Percentiles rank a stretch among this genome's conserved stretches.
Conservation (phyloP, 177 flowering plant species). For the Vitis hybrid region DNA sequence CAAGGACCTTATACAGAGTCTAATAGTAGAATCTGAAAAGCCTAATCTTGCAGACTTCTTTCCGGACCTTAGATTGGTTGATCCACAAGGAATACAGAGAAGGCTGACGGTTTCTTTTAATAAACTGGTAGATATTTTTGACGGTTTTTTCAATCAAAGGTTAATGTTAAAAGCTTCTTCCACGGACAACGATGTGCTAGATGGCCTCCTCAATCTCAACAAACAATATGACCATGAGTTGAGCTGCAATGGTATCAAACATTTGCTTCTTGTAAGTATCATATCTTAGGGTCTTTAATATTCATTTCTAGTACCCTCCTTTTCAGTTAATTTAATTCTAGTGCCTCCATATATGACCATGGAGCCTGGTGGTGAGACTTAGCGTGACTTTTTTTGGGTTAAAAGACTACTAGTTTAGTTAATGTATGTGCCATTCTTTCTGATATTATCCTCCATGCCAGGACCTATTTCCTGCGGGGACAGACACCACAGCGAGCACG, state of each 20-base stretch:
- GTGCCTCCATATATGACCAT: no score
- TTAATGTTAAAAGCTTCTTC: background rate
- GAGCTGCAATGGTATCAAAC: background rate
- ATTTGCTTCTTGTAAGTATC: slow-evolving; percentile 11
- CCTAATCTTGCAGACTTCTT: slow-evolving; percentile 25
- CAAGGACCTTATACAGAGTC: slow-evolving; percentile 5
- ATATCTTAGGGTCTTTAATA: no score
- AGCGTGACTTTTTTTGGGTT: no score
- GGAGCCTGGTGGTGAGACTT: no score
- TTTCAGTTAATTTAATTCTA: no score
- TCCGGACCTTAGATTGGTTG: slow-evolving; percentile 21
- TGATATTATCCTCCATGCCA: no score
- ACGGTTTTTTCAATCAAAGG: slow-evolving; percentile 15
- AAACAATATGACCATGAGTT: slow-evolving; percentile 5
- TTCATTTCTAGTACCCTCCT: no score
- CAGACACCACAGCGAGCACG: slow-evolving; percentile 16
- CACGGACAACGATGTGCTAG: slow-evolving; percentile 16
- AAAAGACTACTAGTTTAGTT: no score
- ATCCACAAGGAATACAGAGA: slow-evolving; percentile 26
- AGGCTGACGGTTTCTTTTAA: background rate
- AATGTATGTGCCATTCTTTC: no score
- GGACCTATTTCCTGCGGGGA: no score
- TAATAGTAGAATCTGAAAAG: slow-evolving; percentile 16
- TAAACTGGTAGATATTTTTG: slow-evolving; percentile 4
- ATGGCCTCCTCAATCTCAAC: slow-evolving; percentile 20